Percentiles rank a stretch among this genome's conserved stretches.
Conservation (phyloP, 352 stramenopile species). For the Globisporangium perplexum region DNA sequence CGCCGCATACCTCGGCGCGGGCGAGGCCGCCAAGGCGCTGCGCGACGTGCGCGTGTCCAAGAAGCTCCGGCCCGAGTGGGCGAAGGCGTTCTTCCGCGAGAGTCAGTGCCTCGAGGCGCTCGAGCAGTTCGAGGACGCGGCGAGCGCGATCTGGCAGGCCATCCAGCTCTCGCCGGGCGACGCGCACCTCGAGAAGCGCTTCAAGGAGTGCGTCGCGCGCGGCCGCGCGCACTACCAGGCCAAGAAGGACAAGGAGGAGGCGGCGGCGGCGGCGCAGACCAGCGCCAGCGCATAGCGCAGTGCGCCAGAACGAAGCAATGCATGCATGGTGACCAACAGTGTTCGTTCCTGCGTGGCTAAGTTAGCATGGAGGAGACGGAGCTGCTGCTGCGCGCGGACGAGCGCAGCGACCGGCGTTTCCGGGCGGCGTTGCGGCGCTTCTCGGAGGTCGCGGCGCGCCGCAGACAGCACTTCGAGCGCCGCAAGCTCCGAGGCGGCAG, state of each 20-base stretch:
- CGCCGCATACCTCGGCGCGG: slow-evolving; percentile 50
- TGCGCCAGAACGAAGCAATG: background rate
- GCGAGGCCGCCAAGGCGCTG: slow-evolving; percentile 58
- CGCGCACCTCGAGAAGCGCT: slow-evolving; percentile 72
- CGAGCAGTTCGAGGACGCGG: slow-evolving; percentile 66
- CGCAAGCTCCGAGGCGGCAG: slow-evolving; percentile 3
- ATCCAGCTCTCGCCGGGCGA: slow-evolving; percentile 72
- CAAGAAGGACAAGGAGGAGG: slow-evolving; percentile 28
- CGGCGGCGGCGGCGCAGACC: background rate
- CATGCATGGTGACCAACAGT: background rate
- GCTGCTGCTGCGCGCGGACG: background rate
- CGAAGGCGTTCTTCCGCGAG: slow-evolving; percentile 81
- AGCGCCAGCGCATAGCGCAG: slow-evolving; percentile 12
- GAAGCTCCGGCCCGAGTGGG: slow-evolving; percentile 79
- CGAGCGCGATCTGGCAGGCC: slow-evolving; percentile 63
- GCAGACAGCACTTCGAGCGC: slow-evolving; percentile 7
- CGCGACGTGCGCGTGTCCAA: slow-evolving; percentile 73
- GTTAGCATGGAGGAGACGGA: background rate
- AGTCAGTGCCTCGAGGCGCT: slow-evolving; percentile 77
- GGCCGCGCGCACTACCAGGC: slow-evolving; percentile 53
- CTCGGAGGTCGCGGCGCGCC: background rate
- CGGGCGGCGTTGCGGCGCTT: background rate
- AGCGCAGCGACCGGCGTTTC: background rate
- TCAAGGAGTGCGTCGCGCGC: slow-evolving; percentile 73
- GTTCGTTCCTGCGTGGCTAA: background rate